These are phyloP conservation scores for Leccinum imitatum DNA, from an alignment of 768 basidiomycete species.

Conservation along the genomic window DNA sequence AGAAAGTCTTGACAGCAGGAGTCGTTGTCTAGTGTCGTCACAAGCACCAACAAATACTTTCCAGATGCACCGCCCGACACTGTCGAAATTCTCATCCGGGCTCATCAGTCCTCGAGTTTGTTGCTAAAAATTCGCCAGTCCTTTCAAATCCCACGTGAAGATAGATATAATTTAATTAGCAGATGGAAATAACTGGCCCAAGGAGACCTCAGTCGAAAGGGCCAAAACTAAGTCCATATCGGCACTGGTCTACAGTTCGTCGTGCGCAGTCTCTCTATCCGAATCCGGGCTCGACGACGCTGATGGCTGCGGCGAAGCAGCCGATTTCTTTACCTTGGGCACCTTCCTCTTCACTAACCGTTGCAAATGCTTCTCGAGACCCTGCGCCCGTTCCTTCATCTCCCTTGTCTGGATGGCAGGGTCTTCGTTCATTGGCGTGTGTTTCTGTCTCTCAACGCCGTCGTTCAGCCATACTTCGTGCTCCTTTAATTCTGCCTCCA, in stretches of 20 bases:
- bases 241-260: conserved; percentile 27
- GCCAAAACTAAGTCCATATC: background rate
- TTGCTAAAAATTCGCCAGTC: background rate
- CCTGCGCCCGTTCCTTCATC: conserved; percentile 81
- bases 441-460: conserved; percentile 81
- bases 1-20: conserved; percentile 9
- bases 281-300: conserved; percentile 19
- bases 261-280: conserved; percentile 26
- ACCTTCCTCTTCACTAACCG: conserved; percentile 66
- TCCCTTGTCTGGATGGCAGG: conserved; percentile 85
- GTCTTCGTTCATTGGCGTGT: conserved; percentile 69
- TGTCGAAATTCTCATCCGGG: background rate
- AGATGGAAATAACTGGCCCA: background rate
- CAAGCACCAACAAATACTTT: conserved; percentile 25
- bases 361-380: conserved; percentile 72
- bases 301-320: conserved; percentile 24
- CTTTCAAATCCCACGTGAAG: background rate
- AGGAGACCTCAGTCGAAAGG: background rate
- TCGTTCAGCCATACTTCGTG: conserved; percentile 84
- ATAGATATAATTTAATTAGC: background rate
- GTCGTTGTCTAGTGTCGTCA: background rate
- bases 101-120: background rate
- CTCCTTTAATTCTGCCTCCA: conserved; percentile 75
- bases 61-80: background rate
- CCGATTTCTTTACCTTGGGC: conserved; percentile 56